Base-by-base conservation (phyloP, 805 yeast genomes). In the Pichia cephalocereana region DNA sequence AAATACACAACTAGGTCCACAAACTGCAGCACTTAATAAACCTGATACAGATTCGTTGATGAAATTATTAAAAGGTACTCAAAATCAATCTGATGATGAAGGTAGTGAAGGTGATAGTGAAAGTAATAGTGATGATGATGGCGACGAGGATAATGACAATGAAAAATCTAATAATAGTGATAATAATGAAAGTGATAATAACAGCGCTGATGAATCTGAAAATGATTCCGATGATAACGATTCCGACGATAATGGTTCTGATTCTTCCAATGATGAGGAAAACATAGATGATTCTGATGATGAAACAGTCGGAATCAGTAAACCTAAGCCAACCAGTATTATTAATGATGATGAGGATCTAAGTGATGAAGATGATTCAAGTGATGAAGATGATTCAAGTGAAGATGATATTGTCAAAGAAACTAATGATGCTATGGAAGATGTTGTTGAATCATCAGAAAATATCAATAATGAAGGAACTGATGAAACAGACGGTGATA, bases 81-180 rank as follows among this genome's bases (percentile, higher is more conserved):
- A 8, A 14, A 12, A 18, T 4, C 8, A 17, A 11, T 23, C 9
- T 15, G 40, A 43, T 9, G 41, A 41, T 6, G 38, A 10, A 18
- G 38, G 23, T 15, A 30, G 23, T n/a, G 46, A 37, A 8, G 26
- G 19, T 23, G 26, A 27, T 18, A 49, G 43, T 11, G 50, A 40
- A 23, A 41, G 18, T 39, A 30, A 10, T 38, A 28, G 12, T 27
- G 37, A 28, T 43, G 41, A 43, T 38, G 51, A 45, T 6, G 51
- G 32, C 12, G 44, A 31, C 27, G 57, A 54, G 14, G 58, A 53
- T 17, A 17, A 15, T 17, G 42, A 46, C 2, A 42, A 40, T 5
- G 43, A 11, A 10, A 30, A 30, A 12, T 12, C 32, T 30, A 50
- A 46, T 5, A 39, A 40, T 5, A 40, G 37, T 34, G 17, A 15